These are phyloP conservation scores for Euphorbia celastroides DNA, from an alignment of 441 rosid species.

Conservation along the genomic window DNA sequence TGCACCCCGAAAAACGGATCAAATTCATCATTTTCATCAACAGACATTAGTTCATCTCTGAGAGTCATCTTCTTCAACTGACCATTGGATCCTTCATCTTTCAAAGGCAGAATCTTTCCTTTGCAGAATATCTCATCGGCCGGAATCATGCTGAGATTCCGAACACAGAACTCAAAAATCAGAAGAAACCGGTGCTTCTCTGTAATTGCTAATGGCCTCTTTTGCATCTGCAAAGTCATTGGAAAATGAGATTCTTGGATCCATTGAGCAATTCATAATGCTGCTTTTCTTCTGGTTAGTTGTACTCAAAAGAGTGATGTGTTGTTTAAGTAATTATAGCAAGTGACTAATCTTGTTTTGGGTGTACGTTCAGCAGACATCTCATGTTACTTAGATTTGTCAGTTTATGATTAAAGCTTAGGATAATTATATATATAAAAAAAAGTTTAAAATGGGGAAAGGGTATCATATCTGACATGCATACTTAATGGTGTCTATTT, in stretches of 20 bases:
- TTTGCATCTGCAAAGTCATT: slow-evolving; percentile 69
- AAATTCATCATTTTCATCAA: slow-evolving; percentile 9
- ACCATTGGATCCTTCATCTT: slow-evolving; percentile 32
- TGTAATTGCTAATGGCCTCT: slow-evolving; percentile 42
- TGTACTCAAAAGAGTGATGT: too few relatives aligned
- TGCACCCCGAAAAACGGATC: slow-evolving; percentile 25
- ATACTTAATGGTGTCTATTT: background rate
- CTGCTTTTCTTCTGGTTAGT: background rate
- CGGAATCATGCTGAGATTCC: slow-evolving; percentile 45
- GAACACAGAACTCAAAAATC: slow-evolving; percentile 75
- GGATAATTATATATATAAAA: background rate
- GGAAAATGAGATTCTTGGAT: slow-evolving; percentile 95
- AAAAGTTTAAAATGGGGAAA: background rate
- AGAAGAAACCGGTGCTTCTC: slow-evolving; percentile 87
- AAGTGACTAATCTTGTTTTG: slow-evolving; percentile 24
- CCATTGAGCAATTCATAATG: slow-evolving; percentile 27
- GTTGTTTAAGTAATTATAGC: slow-evolving; percentile 27
- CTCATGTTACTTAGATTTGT: slow-evolving; percentile 63
- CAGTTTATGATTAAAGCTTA: slow-evolving; percentile 29
- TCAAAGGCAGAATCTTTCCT: slow-evolving; percentile 70
- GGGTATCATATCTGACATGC: background rate
- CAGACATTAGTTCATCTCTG: slow-evolving; percentile 45
- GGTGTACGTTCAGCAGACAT: slow-evolving; percentile 32
- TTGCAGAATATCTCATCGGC: slow-evolving; percentile 86
- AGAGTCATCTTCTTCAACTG: slow-evolving; percentile 47